phyloP scores from a whole-genome alignment of 2,329 filamentous ascomycete species.

The Botrytis squamosa region DNA sequence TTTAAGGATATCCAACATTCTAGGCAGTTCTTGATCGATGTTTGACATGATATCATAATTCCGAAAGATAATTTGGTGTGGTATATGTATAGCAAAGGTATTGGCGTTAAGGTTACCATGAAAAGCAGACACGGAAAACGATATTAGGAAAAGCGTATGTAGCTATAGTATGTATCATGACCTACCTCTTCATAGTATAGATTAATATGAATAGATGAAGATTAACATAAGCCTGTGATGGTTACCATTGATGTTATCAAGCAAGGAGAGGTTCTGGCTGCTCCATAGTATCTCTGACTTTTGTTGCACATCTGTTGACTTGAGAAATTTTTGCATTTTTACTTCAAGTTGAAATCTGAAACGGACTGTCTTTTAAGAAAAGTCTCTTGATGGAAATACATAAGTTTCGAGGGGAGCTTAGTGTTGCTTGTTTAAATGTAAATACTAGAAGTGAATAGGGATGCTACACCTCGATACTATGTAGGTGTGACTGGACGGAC shows the following conservation, averaged over 20 bases:
- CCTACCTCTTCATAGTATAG: not conserved
- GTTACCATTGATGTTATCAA: not conserved
- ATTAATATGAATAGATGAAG: slow-evolving; percentile 10
- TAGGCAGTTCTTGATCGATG: slow-evolving; percentile 43
- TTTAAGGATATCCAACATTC: slow-evolving; percentile 73
- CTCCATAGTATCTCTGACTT: not conserved
- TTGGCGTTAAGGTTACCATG: slow-evolving; percentile 12
- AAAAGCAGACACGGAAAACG: not conserved
- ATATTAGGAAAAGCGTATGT: not conserved
- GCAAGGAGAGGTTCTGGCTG: not conserved
- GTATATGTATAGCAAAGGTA: slow-evolving; percentile 16
- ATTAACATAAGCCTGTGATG: not conserved
- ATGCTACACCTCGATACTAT: not conserved
- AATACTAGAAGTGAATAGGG: not conserved
- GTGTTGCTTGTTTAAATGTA: not conserved
- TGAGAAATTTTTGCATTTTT: not conserved
- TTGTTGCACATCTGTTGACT: not conserved
- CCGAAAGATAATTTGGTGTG: not conserved
- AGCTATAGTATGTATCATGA: slow-evolving; percentile 12
- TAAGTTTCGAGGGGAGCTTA: too few relatives aligned
- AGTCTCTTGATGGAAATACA: accelerated
- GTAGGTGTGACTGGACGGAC: too few relatives aligned
- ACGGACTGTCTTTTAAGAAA: accelerated
- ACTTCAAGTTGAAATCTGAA: not conserved
- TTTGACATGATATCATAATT: not conserved